Percentiles rank a stretch among this genome's conserved stretches.
Evolutionary conservation across 106 monocot species (phyloP).

Genomic region (Iris macrosiphon): DNA sequence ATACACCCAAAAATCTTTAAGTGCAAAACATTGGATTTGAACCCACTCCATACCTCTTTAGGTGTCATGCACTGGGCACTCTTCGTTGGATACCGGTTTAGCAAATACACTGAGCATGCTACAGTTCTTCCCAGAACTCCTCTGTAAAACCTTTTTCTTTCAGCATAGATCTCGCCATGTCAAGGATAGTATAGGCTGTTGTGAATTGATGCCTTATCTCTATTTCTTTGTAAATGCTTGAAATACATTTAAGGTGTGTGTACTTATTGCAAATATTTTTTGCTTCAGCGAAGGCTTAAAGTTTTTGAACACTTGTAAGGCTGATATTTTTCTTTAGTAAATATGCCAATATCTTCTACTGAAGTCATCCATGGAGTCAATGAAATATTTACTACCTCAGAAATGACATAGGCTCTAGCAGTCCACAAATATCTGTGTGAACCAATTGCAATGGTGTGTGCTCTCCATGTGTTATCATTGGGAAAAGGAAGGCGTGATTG

Average conservation of each 20-base stretch:
- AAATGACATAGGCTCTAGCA: background rate
- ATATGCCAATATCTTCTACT: background rate
- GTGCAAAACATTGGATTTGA: background rate
- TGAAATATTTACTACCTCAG: conserved; percentile 6
- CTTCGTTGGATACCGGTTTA: conserved; percentile 4
- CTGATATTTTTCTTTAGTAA: background rate
- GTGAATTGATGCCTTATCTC: too few species aligned
- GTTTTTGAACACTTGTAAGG: background rate
- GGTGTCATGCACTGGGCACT: background rate
- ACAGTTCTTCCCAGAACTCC: background rate
- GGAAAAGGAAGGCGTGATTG: background rate
- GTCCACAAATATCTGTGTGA: conserved; percentile 4
- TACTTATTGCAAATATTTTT: background rate
- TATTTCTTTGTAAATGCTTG: background rate
- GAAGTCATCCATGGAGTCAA: conserved; percentile 2
- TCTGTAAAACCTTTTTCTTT: conserved; percentile 5
- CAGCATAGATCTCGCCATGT: conserved; percentile 11
- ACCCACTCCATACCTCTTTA: background rate
- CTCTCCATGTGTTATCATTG: background rate
- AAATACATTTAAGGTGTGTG: background rate
- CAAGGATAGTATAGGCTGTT: conserved; percentile 1
- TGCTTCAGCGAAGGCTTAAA: too few species aligned
- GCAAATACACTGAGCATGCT: background rate
- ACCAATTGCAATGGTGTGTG: background rate
- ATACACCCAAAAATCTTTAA: background rate